phyloP scores from a whole-genome alignment of 2,329 filamentous ascomycete genomes.

The Cadophora gregata region DNA sequence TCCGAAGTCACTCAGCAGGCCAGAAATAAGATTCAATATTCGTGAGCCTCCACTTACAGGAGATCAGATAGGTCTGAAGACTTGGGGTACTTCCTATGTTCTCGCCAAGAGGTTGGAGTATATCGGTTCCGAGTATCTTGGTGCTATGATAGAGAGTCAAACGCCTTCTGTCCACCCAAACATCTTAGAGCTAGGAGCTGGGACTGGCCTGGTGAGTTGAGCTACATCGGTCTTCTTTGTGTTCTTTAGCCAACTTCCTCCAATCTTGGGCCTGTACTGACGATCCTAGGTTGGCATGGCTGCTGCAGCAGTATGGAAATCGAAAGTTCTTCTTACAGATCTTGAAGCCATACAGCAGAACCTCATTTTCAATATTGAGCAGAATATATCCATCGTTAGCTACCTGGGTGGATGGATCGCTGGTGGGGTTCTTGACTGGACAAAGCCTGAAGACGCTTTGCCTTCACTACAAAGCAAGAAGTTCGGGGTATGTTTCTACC shows the following conservation, averaged over 20 bases:
- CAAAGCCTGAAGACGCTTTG: constrained; percentile 48
- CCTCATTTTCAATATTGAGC: constrained; percentile 72
- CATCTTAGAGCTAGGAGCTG: constrained; percentile 76
- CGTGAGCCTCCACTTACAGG: constrained; percentile 87
- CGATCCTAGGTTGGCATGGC: constrained; percentile 70
- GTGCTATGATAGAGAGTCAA: constrained; percentile 46
- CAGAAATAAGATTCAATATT: constrained; percentile 69
- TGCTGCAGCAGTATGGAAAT: constrained; percentile 73
- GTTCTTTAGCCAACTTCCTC: neutral
- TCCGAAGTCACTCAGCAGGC: constrained; percentile 48
- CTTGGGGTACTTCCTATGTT: constrained; percentile 79
- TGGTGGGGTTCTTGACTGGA: constrained; percentile 67
- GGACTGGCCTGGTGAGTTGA: constrained; percentile 21
- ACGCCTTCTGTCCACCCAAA: neutral
- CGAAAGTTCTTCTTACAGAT: constrained; percentile 78
- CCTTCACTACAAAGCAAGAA: constrained; percentile 51
- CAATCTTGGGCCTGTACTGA: constrained; percentile 2
- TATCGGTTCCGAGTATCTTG: constrained; percentile 42
- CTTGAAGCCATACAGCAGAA: constrained; percentile 85
- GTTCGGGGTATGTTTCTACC: constrained; percentile 43
- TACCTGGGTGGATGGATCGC: constrained; percentile 61
- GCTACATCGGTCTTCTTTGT: neutral
- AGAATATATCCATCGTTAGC: constrained; percentile 61
- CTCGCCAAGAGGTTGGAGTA: constrained; percentile 73
- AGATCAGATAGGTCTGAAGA: constrained; percentile 90